phyloP scores from a whole-genome alignment of 202 grass and related monocot species.

The Bolboschoenoplectus hybrid region DNA sequence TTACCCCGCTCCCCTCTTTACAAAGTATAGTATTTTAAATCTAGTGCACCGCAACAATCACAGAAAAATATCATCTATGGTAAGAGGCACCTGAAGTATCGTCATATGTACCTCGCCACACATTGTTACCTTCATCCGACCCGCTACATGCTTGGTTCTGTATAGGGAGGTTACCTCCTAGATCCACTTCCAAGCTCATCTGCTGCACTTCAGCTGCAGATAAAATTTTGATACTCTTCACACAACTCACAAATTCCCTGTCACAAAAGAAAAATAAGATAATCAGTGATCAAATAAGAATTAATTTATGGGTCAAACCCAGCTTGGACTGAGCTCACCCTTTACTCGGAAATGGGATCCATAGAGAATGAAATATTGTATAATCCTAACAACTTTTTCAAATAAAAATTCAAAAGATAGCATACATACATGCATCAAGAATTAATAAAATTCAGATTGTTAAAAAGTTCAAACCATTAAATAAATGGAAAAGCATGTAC shows the following conservation, averaged over 20 bases:
- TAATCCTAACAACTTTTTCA: neutral
- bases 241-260: slow-evolving; percentile 96
- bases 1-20: neutral
- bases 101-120: slow-evolving; percentile 65
- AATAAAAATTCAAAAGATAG: neutral
- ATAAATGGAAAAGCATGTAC: neutral
- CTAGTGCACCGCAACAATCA: slow-evolving; percentile 28
- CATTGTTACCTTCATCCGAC: slow-evolving; percentile 69
- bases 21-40: slow-evolving; percentile 28
- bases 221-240: slow-evolving; percentile 96
- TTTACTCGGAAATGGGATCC: neutral
- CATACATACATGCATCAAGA: neutral
- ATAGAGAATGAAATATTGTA: neutral
- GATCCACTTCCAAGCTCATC: slow-evolving; percentile 94
- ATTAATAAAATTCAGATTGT: neutral
- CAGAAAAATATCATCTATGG: slow-evolving; percentile 46
- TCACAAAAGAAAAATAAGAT: slow-evolving; percentile 6
- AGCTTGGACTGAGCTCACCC: neutral
- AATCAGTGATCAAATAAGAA: slow-evolving; percentile 33
- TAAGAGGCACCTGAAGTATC: slow-evolving; percentile 55
- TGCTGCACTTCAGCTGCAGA: slow-evolving; percentile 95
- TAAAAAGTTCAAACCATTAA: neutral
- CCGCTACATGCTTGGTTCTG: slow-evolving; percentile 84
- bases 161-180: slow-evolving; percentile 66
- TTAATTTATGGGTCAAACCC: neutral